Conservation (phyloP, 768 basidiomycete species). For the Phylloporus rhodoxanthus region DNA sequence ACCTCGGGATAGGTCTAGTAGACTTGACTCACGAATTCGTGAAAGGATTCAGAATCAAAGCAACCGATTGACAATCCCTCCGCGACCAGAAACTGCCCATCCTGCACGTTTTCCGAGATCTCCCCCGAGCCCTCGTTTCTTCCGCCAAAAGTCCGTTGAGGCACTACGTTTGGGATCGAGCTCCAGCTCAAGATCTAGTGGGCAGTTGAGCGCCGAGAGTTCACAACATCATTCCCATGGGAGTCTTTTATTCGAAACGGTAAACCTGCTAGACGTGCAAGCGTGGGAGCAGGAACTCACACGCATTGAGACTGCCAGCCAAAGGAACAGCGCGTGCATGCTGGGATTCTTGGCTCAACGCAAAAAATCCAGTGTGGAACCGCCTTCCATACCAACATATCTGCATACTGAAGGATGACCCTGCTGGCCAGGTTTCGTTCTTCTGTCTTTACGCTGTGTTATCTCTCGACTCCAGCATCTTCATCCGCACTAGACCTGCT, state of each 20-base stretch:
- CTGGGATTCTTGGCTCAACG: slow-evolving; percentile 28
- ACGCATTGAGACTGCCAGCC: slow-evolving; percentile 61
- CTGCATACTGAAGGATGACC: slow-evolving; percentile 23
- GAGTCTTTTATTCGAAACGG: slow-evolving; percentile 24
- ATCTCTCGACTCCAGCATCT: slow-evolving; percentile 4
- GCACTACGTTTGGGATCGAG: slow-evolving; percentile 31
- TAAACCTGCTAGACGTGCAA: slow-evolving; percentile 36
- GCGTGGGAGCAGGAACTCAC: slow-evolving; percentile 80
- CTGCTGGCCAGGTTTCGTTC: neutral
- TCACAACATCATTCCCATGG: slow-evolving; percentile 12
- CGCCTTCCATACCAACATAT: slow-evolving; percentile 16
- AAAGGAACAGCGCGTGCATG: slow-evolving; percentile 37
- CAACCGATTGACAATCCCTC: slow-evolving; percentile 12
- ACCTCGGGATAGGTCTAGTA: slow-evolving; percentile 48
- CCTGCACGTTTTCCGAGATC: slow-evolving; percentile 13
- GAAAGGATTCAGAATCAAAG: slow-evolving; percentile 12
- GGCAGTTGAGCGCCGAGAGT: slow-evolving; percentile 27
- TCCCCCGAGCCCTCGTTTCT: slow-evolving; percentile 8
- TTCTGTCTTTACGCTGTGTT: slow-evolving; percentile 8
- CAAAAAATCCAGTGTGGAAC: slow-evolving; percentile 24
- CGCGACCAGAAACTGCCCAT: slow-evolving; percentile 27
- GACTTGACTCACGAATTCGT: slow-evolving; percentile 14
- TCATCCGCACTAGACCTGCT: slow-evolving; percentile 7
- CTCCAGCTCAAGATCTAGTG: slow-evolving; percentile 42
- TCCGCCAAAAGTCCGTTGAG: slow-evolving; percentile 21